Evolutionary conservation across 2,329 filamentous ascomycete genomes (phyloP).

Genomic region (Knufia petricola): DNA sequence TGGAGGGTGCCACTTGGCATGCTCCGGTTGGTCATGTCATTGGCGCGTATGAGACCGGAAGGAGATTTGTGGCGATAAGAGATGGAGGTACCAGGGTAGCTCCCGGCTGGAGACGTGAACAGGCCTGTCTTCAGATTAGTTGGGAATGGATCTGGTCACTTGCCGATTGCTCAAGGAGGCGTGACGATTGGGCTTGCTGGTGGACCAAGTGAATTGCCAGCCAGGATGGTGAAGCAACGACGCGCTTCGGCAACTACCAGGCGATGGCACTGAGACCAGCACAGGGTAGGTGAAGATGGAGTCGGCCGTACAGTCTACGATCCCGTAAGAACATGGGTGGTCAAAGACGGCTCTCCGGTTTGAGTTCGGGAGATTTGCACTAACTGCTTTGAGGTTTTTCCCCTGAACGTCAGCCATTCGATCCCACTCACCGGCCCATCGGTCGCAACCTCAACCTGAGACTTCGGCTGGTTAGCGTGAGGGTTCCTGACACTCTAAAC

Average conservation of each 20-base stretch:
- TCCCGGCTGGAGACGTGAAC: not conserved
- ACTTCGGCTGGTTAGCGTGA: not conserved
- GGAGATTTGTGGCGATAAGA: constrained; percentile 8
- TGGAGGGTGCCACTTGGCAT: not conserved
- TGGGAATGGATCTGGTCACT: not conserved
- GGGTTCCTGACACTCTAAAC: not conserved
- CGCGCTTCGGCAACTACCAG: not conserved
- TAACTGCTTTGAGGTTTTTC: not conserved
- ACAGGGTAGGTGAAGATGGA: not conserved
- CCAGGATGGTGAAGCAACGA: not conserved
- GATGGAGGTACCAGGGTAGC: not conserved
- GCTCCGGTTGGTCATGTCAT: not conserved
- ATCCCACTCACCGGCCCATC: not conserved
- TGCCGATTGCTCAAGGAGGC: not conserved
- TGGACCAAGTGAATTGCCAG: constrained; percentile 1
- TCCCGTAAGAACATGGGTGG: not conserved
- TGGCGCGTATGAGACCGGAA: constrained; percentile 5
- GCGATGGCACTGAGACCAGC: not conserved
- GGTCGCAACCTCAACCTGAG: not conserved
- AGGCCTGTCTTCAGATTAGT: constrained; percentile 3
- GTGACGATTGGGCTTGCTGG: not conserved
- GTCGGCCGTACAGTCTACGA: not conserved
- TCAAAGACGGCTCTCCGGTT: not conserved
- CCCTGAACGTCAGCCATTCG: not conserved
- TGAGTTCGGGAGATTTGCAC: constrained; percentile 4